These are phyloP conservation scores for Parmelia sp. DNA, from an alignment of 495 filamentous ascomycete species.

Conservation along the genomic window DNA sequence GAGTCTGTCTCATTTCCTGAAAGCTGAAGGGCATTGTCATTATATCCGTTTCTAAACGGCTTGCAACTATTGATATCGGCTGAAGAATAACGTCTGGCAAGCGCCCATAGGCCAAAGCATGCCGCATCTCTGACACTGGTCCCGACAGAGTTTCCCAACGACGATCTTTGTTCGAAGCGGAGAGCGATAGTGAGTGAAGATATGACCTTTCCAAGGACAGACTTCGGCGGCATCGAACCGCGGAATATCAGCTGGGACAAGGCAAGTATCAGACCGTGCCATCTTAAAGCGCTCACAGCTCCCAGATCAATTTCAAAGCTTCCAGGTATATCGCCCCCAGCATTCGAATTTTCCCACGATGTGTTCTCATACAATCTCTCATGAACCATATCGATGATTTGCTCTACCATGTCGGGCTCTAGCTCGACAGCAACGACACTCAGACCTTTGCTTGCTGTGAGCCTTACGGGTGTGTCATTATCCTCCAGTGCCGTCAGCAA, in stretches of 20 bases:
- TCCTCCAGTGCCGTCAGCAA: conserved; percentile 65
- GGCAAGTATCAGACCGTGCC: conserved; percentile 88
- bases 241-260: conserved; percentile 79
- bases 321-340: background rate
- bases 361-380: conserved; percentile 78
- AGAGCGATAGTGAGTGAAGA: conserved; percentile 66
- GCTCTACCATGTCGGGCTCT: conserved; percentile 67
- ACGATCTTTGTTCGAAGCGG: conserved; percentile 75
- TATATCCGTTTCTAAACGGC: background rate
- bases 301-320: conserved; percentile 51
- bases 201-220: conserved; percentile 61
- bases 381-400: conserved; percentile 80
- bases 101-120: conserved; percentile 89
- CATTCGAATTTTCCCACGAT: conserved; percentile 46
- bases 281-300: conserved; percentile 69
- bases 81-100: conserved; percentile 82
- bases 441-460: conserved; percentile 87
- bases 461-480: conserved; percentile 80
- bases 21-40: background rate
- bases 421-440: conserved; percentile 77
- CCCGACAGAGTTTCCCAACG: conserved; percentile 76
- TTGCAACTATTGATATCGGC: conserved; percentile 42
- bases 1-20: background rate
- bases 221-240: conserved; percentile 61
- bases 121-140: conserved; percentile 94